Percentiles rank a stretch among this genome's conserved stretches.
phyloP scores from a whole-genome alignment of 495 filamentous ascomycete species.

The Hyaloscypha variabilis region DNA sequence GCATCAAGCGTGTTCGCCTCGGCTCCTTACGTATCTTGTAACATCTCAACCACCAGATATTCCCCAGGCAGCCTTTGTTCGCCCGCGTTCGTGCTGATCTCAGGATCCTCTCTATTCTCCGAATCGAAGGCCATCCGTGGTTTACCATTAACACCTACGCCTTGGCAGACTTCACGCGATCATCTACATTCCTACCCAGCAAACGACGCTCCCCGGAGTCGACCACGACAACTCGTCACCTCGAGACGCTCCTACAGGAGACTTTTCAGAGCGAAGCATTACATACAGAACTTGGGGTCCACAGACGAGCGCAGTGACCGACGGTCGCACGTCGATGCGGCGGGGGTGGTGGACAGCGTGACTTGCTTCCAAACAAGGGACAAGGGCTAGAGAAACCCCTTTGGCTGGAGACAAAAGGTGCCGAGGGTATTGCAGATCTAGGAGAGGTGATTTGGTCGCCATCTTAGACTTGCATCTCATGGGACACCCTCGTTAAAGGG shows the following conservation, averaged over 20 bases:
- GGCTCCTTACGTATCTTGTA: constrained; percentile 16
- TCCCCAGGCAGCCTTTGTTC: constrained; percentile 12
- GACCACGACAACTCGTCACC: neutral
- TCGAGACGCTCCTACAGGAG: neutral
- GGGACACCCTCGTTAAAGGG: neutral
- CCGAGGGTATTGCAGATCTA: neutral
- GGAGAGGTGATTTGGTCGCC: neutral
- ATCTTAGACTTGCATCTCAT: constrained; percentile 4
- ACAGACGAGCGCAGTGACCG: constrained; percentile 37
- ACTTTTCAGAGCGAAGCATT: neutral
- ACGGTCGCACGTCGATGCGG: constrained; percentile 45
- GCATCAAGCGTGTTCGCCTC: neutral
- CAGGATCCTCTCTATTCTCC: neutral
- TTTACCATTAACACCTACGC: neutral
- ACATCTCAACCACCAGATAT: constrained; percentile 12
- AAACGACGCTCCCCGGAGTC: neutral
- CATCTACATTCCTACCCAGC: neutral
- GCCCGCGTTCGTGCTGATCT: neutral
- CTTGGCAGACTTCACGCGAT: constrained; percentile 5
- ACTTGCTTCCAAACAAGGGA: constrained; percentile 26
- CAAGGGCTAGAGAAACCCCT: constrained; percentile 19
- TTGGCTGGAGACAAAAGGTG: neutral
- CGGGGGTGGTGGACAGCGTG: constrained; percentile 43
- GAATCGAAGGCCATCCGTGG: neutral
- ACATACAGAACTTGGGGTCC: neutral